Percentiles rank a stretch among this genome's conserved stretches.
These are phyloP conservation scores for Colletotrichum sp. DNA, from an alignment of 2,329 filamentous ascomycete species.

Conservation along the genomic window DNA sequence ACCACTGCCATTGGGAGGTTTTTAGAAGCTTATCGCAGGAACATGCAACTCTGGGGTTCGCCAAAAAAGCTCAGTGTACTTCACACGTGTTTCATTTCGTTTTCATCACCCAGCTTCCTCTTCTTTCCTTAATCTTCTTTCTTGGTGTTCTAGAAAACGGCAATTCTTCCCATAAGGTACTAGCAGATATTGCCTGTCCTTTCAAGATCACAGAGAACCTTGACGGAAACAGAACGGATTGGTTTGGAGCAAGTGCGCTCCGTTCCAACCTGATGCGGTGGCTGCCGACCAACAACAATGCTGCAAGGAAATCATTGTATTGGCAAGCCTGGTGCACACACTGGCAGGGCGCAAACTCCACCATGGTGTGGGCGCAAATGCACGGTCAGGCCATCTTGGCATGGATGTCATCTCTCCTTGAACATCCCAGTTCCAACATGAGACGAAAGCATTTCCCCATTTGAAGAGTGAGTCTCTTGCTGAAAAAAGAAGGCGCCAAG, in stretches of 20 bases:
- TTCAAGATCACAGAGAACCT: neutral
- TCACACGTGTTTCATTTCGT: neutral
- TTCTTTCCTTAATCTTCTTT: neutral
- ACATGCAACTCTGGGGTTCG: neutral
- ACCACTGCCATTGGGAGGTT: neutral
- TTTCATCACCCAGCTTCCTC: neutral
- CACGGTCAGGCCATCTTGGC: neutral
- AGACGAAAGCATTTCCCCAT: neutral
- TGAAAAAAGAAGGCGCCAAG: constrained; percentile 2
- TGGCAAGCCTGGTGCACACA: neutral
- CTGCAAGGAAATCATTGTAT: neutral
- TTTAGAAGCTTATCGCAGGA: neutral
- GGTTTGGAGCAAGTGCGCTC: neutral
- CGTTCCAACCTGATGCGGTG: neutral
- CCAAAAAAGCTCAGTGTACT: neutral
- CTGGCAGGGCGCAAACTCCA: neutral
- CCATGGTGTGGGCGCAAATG: neutral
- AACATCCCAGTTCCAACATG: neutral
- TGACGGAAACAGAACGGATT: neutral
- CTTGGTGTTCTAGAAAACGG: neutral
- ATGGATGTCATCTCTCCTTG: neutral
- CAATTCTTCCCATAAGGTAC: neutral
- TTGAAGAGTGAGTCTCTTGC: neutral
- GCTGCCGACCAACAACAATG: neutral
- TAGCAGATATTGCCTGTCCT: neutral